phyloP scores from a whole-genome alignment of 768 basidiomycete genomes.

The Suillus clintonianus region DNA sequence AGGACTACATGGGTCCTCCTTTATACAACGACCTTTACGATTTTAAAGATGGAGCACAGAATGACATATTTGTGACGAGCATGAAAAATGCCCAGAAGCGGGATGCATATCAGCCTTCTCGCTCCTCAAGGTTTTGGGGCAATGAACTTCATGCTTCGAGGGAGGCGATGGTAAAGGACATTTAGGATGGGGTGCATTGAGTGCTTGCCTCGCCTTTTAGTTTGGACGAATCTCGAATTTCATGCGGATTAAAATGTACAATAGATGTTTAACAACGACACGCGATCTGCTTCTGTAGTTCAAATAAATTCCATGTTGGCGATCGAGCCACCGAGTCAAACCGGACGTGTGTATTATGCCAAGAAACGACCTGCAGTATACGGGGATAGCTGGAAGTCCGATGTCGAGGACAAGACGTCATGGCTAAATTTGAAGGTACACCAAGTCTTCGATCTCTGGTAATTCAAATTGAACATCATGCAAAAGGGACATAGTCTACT shows the following conservation, averaged over 20 bases:
- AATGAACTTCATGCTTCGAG: background rate
- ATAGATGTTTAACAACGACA: background rate
- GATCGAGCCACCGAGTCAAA: background rate
- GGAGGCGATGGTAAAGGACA: background rate
- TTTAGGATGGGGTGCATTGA: background rate
- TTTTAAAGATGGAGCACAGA: slow-evolving; percentile 46
- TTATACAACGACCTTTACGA: slow-evolving; percentile 40
- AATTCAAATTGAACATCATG: slow-evolving; percentile 1
- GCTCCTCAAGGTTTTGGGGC: slow-evolving; percentile 3
- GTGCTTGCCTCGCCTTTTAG: background rate
- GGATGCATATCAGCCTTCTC: background rate
- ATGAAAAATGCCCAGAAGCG: background rate
- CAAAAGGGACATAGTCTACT: background rate
- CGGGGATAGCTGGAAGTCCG: background rate
- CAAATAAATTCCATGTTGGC: background rate
- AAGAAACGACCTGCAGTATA: background rate
- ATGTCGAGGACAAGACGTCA: slow-evolving; percentile 26
- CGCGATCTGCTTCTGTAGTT: background rate
- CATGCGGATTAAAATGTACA: background rate
- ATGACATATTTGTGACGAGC: slow-evolving; percentile 37
- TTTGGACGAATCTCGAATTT: background rate
- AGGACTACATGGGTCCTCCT: slow-evolving; percentile 30
- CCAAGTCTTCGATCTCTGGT: slow-evolving; percentile 41
- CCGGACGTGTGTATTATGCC: background rate
- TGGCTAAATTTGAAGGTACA: slow-evolving; percentile 41